Conservation (phyloP, 2,329 filamentous ascomycete genomes). For the Alternaria conjuncta region DNA sequence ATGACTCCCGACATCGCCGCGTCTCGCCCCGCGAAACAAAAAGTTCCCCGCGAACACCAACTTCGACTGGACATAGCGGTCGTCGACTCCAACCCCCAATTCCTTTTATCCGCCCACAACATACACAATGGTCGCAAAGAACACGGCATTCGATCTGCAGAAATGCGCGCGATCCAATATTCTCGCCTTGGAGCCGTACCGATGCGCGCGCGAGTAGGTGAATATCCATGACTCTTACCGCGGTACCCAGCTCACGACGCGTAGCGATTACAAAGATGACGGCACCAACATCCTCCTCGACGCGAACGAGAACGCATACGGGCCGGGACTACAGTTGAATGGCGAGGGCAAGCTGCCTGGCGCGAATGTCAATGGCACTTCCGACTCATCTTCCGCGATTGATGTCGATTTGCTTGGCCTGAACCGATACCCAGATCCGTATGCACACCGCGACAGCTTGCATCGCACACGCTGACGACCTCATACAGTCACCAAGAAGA, state of each 20-base stretch:
- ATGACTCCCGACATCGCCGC: slow-evolving; percentile 27
- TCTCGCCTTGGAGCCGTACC: slow-evolving; percentile 59
- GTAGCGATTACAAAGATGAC: slow-evolving; percentile 97
- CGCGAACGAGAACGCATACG: slow-evolving; percentile 97
- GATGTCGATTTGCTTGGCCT: slow-evolving; percentile 79
- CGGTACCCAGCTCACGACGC: slow-evolving; percentile 18
- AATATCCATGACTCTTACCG: slow-evolving; percentile 16
- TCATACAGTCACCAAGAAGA: slow-evolving; percentile 73
- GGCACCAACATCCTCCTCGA: slow-evolving; percentile 95
- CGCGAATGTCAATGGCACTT: slow-evolving; percentile 48
- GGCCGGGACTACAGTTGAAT: slow-evolving; percentile 72
- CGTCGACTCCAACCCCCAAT: neutral
- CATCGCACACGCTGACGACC: neutral
- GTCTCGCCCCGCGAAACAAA: slow-evolving; percentile 32
- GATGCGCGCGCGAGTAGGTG: slow-evolving; percentile 61
- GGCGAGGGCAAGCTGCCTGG: slow-evolving; percentile 57
- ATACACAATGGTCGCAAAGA: slow-evolving; percentile 31
- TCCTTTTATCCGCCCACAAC: neutral
- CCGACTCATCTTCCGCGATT: slow-evolving; percentile 53
- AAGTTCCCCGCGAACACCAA: slow-evolving; percentile 32
- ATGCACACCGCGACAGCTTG: slow-evolving; percentile 25
- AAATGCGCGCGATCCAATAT: slow-evolving; percentile 61
- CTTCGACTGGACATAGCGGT: neutral
- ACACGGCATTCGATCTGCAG: slow-evolving; percentile 54
- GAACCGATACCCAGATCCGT: slow-evolving; percentile 93